Conservation (phyloP, 768 basidiomycete genomes). For the Pleurotus tuoliensis region DNA sequence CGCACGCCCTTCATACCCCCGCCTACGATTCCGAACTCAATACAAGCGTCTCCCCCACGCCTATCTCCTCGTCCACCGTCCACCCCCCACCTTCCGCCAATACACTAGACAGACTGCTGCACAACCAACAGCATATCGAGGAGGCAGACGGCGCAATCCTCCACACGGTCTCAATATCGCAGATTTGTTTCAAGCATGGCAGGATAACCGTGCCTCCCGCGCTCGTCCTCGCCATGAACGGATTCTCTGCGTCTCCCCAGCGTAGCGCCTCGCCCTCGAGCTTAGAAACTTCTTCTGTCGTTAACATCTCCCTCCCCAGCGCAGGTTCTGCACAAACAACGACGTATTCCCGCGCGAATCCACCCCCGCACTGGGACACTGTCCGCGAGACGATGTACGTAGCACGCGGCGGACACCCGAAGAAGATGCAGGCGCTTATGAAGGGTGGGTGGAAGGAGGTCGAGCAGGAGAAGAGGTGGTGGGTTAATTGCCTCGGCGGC, state of each 20-base stretch:
- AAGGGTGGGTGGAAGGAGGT: slow-evolving; percentile 60
- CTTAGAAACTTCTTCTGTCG: slow-evolving; percentile 25
- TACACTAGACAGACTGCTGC: slow-evolving; percentile 30
- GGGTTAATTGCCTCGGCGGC: slow-evolving; percentile 57
- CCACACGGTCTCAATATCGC: slow-evolving; percentile 62
- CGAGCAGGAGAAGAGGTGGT: slow-evolving; percentile 60
- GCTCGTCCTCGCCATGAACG: slow-evolving; percentile 56
- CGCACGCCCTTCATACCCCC: neutral
- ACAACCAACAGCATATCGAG: slow-evolving; percentile 24
- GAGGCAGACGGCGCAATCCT: slow-evolving; percentile 55
- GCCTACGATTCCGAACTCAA: neutral
- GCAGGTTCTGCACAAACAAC: neutral
- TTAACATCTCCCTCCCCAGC: neutral
- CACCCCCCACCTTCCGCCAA: slow-evolving; percentile 15
- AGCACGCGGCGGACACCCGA: slow-evolving; percentile 29
- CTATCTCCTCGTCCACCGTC: slow-evolving; percentile 7
- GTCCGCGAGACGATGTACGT: slow-evolving; percentile 34
- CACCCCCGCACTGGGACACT: slow-evolving; percentile 45
- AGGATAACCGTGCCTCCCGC: slow-evolving; percentile 73
- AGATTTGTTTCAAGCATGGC: slow-evolving; percentile 64
- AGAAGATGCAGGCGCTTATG: slow-evolving; percentile 42
- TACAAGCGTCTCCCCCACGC: slow-evolving; percentile 3
- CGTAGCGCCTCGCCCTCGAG: slow-evolving; percentile 7
- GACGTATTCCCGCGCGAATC: slow-evolving; percentile 37
- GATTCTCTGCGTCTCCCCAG: slow-evolving; percentile 37